These are phyloP conservation scores for Hamigera avellanea DNA, from an alignment of 495 filamentous ascomycete genomes.

Conservation along the genomic window DNA sequence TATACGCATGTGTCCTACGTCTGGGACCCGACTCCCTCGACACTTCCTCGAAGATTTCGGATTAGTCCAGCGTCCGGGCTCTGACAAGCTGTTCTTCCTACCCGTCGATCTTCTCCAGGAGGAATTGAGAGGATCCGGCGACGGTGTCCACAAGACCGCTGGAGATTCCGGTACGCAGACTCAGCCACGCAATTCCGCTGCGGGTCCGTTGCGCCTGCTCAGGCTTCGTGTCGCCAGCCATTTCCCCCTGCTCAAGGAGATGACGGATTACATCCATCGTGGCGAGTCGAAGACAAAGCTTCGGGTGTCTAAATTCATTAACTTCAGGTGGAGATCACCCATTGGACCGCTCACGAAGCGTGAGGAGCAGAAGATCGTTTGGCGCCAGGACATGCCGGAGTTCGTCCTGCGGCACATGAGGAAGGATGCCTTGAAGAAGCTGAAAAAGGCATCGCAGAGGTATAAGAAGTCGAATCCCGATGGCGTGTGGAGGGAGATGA, in stretches of 20 bases:
- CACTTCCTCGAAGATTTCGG: conserved; percentile 54
- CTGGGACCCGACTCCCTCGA: conserved; percentile 42
- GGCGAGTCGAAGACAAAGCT: conserved; percentile 7
- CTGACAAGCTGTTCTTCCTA: conserved; percentile 43
- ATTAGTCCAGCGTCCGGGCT: conserved; percentile 44
- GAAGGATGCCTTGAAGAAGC: conserved; percentile 26
- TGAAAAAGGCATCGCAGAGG: conserved; percentile 19
- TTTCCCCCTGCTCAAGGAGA: conserved; percentile 12
- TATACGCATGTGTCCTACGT: conserved; percentile 48
- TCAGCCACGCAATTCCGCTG: background rate
- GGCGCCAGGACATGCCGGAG: conserved; percentile 58
- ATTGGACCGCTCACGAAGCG: conserved; percentile 12
- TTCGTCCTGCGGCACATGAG: conserved; percentile 45
- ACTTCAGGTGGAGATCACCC: conserved; percentile 29
- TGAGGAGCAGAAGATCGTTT: conserved; percentile 30
- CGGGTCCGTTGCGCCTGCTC: conserved; percentile 6
- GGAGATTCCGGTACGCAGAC: background rate
- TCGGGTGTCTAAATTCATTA: conserved; percentile 1
- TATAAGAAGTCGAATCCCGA: conserved; percentile 10
- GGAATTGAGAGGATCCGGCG: conserved; percentile 5
- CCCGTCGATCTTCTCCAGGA: conserved; percentile 39
- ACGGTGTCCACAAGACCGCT: background rate
- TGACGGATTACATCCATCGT: conserved; percentile 5
- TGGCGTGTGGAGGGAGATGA: conserved; percentile 24
- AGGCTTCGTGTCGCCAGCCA: conserved; percentile 19